These are phyloP conservation scores for Penicillium ochrochloron DNA, from an alignment of 495 filamentous ascomycete species.

Conservation along the genomic window DNA sequence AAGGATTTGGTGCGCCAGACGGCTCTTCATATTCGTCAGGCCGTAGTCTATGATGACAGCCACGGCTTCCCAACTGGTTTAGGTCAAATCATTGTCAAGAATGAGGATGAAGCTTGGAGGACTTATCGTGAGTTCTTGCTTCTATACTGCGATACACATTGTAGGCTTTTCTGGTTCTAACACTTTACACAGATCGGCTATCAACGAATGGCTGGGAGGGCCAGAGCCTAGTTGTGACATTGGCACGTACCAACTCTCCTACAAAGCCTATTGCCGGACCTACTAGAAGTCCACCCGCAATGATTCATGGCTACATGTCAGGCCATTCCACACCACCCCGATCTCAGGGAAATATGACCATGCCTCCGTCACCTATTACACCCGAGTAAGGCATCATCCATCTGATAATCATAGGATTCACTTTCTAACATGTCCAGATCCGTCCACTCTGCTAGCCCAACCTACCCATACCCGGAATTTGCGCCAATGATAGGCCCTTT, in stretches of 20 bases:
- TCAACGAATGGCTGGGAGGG: constrained; percentile 54
- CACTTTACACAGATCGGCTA: constrained; percentile 39
- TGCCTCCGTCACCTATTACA: constrained; percentile 46
- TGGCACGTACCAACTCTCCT: constrained; percentile 49
- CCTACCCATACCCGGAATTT: constrained; percentile 38
- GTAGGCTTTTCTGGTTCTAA: constrained; percentile 11
- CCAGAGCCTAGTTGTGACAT: constrained; percentile 49
- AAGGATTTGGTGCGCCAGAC: constrained; percentile 55
- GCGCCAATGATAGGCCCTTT: constrained; percentile 35
- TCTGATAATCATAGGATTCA: not conserved
- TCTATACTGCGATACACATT: not conserved
- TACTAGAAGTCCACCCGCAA: constrained; percentile 44
- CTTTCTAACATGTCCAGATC: constrained; percentile 30
- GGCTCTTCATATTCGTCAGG: constrained; percentile 52
- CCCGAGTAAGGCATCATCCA: constrained; percentile 37
- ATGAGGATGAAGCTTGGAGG: constrained; percentile 54
- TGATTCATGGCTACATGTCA: constrained; percentile 35
- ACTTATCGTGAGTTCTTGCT: constrained; percentile 45
- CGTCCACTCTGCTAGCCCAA: constrained; percentile 31
- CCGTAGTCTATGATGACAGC: constrained; percentile 53
- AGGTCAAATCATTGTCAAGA: constrained; percentile 54
- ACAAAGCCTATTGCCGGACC: constrained; percentile 52
- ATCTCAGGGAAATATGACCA: constrained; percentile 33
- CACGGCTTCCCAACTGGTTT: constrained; percentile 52
- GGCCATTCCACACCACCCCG: constrained; percentile 46